Evolutionary conservation across 805 yeast genomes (phyloP).

Genomic region (Sugiyamaella smithiae): DNA sequence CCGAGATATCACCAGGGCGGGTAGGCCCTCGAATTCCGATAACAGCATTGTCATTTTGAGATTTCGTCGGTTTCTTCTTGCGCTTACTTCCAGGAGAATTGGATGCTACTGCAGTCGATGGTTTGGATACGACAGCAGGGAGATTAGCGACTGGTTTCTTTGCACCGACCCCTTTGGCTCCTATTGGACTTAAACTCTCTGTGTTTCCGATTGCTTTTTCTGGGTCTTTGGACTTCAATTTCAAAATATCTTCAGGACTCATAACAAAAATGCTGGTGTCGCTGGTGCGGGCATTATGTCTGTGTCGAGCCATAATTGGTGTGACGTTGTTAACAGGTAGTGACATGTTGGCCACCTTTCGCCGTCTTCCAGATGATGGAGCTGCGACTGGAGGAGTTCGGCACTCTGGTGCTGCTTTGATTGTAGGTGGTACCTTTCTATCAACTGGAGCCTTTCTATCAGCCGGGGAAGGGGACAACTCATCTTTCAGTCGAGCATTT

Average conservation of each 20-base stretch:
- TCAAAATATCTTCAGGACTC: slow-evolving; percentile 18
- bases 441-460: not conserved
- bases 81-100: not conserved
- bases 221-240: slow-evolving; percentile 3
- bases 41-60: not conserved
- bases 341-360: not conserved
- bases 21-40: slow-evolving; percentile 17
- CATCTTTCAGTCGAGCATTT: slow-evolving; percentile 24
- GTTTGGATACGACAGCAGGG: not conserved
- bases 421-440: not conserved
- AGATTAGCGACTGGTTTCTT: not conserved
- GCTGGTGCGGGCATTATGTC: not conserved
- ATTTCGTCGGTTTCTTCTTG: not conserved
- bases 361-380: not conserved
- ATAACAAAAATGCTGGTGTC: slow-evolving; percentile 16
- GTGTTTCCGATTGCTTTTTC: not conserved
- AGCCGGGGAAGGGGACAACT: not conserved
- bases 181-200: not conserved
- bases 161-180: not conserved
- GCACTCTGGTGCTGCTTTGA: not conserved
- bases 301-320: not conserved
- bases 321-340: not conserved
- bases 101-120: not conserved
- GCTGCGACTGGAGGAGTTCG: not conserved
- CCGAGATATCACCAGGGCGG: slow-evolving; percentile 25